Evolutionary conservation across 169 alveolate species (phyloP).

Genomic region (Eimeria falciformis): DNA sequence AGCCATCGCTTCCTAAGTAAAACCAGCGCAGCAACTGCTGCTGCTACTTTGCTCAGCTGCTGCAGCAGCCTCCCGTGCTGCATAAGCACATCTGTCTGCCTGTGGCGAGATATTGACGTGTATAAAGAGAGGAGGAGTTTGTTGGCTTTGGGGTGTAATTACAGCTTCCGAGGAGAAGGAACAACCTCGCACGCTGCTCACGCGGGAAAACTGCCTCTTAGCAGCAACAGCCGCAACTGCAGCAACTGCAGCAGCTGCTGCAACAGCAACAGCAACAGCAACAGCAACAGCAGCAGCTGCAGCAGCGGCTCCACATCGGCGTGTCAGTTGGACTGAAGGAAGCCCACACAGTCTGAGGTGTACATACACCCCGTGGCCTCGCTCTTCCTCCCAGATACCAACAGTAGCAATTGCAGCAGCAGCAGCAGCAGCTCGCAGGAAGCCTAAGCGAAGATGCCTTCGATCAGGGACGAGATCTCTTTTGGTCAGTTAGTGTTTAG

Average conservation of each 20-base stretch:
- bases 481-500: conserved; percentile 37
- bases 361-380: too few relatives aligned
- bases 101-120: too few relatives aligned
- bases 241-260: conserved; percentile 16
- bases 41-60: conserved; percentile 20
- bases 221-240: conserved; percentile 18
- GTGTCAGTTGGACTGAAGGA: background rate
- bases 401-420: background rate
- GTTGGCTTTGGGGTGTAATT: conserved; percentile 24
- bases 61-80: background rate
- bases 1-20: background rate
- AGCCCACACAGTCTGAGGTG: too few relatives aligned
- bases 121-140: too few relatives aligned
- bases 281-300: conserved; percentile 1
- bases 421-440: background rate
- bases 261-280: background rate
- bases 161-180: too few relatives aligned
- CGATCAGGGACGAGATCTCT: conserved; percentile 67
- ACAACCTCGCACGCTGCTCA: too few relatives aligned
- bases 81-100: conserved; percentile 10
- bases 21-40: conserved; percentile 20
- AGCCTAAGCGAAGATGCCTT: conserved; percentile 58
- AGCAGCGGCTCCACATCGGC: background rate
- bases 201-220: background rate
- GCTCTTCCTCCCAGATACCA: background rate